Evolutionary conservation across 352 stramenopile species (phyloP).

Genomic region (Phytophthora pini): DNA sequence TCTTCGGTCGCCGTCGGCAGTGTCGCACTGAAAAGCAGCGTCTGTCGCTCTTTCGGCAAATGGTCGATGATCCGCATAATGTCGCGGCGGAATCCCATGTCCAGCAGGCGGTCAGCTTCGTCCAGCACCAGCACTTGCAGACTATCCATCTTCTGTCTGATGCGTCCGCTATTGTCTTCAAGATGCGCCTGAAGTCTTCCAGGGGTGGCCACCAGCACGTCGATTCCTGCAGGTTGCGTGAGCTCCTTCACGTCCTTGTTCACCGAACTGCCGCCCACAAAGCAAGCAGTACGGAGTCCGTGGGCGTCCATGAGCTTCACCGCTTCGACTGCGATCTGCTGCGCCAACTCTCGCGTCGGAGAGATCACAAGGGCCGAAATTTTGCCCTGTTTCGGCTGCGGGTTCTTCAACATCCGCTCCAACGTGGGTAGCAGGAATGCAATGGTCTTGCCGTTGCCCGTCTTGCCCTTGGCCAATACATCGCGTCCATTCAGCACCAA

Average conservation of each 20-base stretch:
- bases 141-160: conserved; percentile 70
- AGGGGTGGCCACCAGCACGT: conserved; percentile 97
- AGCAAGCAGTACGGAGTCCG: conserved; percentile 62
- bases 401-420: conserved; percentile 76
- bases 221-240: conserved; percentile 45
- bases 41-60: conserved; percentile 84
- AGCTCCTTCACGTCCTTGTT: conserved; percentile 66
- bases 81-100: conserved; percentile 95
- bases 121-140: conserved; percentile 88
- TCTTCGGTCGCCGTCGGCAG: conserved; percentile 85
- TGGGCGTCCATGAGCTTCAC: conserved; percentile 90
- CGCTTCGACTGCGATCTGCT: conserved; percentile 95
- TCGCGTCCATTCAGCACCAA: conserved; percentile 78
- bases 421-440: conserved; percentile 82
- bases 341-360: conserved; percentile 95
- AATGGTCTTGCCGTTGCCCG: conserved; percentile 91
- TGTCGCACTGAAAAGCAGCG: conserved; percentile 96
- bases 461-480: conserved; percentile 92
- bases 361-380: conserved; percentile 95
- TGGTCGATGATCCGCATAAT: conserved; percentile 90
- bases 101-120: conserved; percentile 96
- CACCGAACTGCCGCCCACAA: conserved; percentile 92
- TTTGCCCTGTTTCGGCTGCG: conserved; percentile 68
- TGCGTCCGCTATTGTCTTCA: conserved; percentile 90
- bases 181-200: conserved; percentile 96